A percentile compares a stretch with the other conserved stretches of the same genome.
These are phyloP conservation scores for Epichloe glyceriae DNA, from an alignment of 2,329 filamentous ascomycete genomes.

Conservation along the genomic window DNA sequence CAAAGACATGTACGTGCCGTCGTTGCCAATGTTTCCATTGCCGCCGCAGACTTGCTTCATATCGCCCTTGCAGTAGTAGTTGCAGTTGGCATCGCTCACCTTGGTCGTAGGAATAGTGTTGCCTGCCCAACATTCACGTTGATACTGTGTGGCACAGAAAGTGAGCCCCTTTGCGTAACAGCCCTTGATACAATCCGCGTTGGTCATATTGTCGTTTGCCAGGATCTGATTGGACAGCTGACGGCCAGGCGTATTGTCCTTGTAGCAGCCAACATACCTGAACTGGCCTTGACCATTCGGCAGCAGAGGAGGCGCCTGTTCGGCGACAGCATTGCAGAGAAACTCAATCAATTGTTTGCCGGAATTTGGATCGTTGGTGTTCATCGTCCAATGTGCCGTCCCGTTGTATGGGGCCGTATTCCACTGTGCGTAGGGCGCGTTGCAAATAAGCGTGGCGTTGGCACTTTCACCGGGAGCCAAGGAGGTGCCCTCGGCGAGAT, in stretches of 20 bases:
- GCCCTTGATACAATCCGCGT: conserved; percentile 29
- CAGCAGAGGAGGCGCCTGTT: conserved; percentile 38
- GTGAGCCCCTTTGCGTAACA: conserved; percentile 23
- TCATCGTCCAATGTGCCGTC: conserved; percentile 40
- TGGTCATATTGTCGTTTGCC: conserved; percentile 27
- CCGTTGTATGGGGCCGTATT: conserved; percentile 38
- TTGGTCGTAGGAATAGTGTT: conserved; percentile 29
- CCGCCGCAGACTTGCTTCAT: conserved; percentile 40
- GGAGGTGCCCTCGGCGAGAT: conserved; percentile 42
- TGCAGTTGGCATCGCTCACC: conserved; percentile 34
- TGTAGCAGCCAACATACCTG: conserved; percentile 41
- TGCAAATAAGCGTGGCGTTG: conserved; percentile 40
- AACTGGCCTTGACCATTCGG: conserved; percentile 32
- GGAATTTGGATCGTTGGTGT: conserved; percentile 38
- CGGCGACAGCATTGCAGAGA: conserved; percentile 34
- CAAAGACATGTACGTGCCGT: conserved; percentile 32
- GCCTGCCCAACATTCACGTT: conserved; percentile 42
- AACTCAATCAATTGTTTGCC: conserved; percentile 42
- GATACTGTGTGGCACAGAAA: conserved; percentile 38
- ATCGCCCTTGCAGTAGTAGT: conserved; percentile 36
- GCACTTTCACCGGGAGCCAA: conserved; percentile 35
- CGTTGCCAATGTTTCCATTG: conserved; percentile 24
- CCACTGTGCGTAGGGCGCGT: conserved; percentile 43
- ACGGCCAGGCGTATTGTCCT: conserved; percentile 41
- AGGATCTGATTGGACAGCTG: conserved; percentile 33